phyloP scores from a whole-genome alignment of 2,329 filamentous ascomycete species.

The Ceratocystis colombiana region DNA sequence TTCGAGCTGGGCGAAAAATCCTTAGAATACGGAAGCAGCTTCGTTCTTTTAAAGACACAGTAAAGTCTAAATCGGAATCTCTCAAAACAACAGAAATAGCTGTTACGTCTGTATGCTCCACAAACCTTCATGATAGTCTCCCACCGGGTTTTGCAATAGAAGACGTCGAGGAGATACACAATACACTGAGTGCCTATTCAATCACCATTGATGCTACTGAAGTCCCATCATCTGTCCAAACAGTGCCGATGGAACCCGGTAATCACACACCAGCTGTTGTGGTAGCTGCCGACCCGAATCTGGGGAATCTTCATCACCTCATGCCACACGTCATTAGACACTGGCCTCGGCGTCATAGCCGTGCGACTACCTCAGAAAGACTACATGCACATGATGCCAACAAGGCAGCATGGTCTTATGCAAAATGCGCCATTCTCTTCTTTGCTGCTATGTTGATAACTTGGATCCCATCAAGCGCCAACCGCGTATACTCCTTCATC shows the following conservation, averaged over 20 bases:
- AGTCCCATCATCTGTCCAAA: constrained; percentile 55
- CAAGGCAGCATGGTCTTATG: constrained; percentile 53
- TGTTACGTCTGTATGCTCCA: constrained; percentile 38
- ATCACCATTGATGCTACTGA: constrained; percentile 53
- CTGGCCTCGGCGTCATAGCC: constrained; percentile 23
- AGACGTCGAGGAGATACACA: neutral
- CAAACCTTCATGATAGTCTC: neutral
- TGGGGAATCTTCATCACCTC: constrained; percentile 31
- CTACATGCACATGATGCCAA: constrained; percentile 39
- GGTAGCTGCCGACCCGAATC: constrained; percentile 47
- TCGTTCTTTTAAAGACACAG: constrained; percentile 36
- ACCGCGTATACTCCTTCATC: constrained; percentile 56
- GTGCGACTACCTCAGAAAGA: constrained; percentile 24
- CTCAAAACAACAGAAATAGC: constrained; percentile 48
- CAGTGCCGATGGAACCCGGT: constrained; percentile 54
- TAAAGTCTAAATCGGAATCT: constrained; percentile 37
- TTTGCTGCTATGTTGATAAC: constrained; percentile 55
- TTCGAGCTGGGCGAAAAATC: constrained; percentile 51
- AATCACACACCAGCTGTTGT: constrained; percentile 60
- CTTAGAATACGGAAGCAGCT: constrained; percentile 51
- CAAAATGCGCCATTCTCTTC: constrained; percentile 55
- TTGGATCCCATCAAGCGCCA: constrained; percentile 62
- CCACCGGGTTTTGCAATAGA: neutral
- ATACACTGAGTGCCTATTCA: constrained; percentile 44
- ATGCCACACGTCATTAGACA: constrained; percentile 4